These are phyloP conservation scores for Aspergillus eucalypticola DNA, from an alignment of 2,329 filamentous ascomycete species.

Conservation along the genomic window DNA sequence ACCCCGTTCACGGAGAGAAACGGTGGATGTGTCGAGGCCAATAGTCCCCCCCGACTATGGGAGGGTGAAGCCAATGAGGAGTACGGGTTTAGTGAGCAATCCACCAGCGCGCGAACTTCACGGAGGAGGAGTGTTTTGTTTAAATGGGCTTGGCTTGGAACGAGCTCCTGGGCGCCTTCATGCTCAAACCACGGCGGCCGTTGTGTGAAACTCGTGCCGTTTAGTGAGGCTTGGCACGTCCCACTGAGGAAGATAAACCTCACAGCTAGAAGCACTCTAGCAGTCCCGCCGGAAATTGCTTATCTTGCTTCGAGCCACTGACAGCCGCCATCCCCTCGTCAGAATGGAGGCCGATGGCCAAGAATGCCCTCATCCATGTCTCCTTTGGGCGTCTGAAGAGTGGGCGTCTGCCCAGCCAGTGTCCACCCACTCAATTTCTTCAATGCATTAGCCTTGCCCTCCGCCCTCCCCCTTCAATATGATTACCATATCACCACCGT, in stretches of 20 bases:
- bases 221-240: slow-evolving; percentile 16
- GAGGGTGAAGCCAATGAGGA: too few relatives aligned
- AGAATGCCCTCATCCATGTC: not conserved
- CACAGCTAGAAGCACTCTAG: too few relatives aligned
- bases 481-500: not conserved
- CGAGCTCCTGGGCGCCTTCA: not conserved
- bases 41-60: not conserved
- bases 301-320: slow-evolving; percentile 12
- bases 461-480: slow-evolving; percentile 12
- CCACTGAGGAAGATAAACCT: slow-evolving; percentile 9
- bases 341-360: not conserved
- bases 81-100: slow-evolving; percentile 16
- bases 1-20: not conserved
- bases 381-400: not conserved
- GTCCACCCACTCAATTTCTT: slow-evolving; percentile 18
- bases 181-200: slow-evolving; percentile 16
- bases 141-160: slow-evolving; percentile 14
- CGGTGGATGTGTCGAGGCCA: slow-evolving; percentile 4
- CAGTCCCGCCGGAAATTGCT: slow-evolving; percentile 13
- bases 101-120: slow-evolving; percentile 11
- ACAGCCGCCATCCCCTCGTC: not conserved
- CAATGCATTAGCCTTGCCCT: slow-evolving; percentile 15
- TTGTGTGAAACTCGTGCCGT: slow-evolving; percentile 15
- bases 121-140: slow-evolving; percentile 11
- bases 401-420: not conserved